Evolutionary conservation across 805 yeast genomes (phyloP).

Genomic region (Vanderwaltozyma tropicalis): DNA sequence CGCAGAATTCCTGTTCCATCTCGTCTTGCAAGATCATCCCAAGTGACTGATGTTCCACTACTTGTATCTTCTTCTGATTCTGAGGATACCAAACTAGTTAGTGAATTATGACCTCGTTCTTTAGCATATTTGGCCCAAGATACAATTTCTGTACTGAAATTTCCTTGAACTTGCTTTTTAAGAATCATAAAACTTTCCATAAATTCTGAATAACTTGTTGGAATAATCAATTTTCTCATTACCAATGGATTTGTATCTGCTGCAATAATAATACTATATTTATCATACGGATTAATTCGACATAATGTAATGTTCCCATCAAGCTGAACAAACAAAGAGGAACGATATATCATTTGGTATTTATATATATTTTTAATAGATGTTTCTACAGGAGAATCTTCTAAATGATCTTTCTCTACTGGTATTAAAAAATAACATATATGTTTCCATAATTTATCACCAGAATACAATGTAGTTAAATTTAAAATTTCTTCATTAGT

Average conservation of each 20-base stretch:
- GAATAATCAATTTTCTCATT: constrained; percentile 47
- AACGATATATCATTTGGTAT: constrained; percentile 6
- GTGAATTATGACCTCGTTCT: constrained; percentile 9
- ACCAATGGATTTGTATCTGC: constrained; percentile 41
- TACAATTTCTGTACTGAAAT: constrained; percentile 6
- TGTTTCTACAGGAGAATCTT: too few relatives aligned
- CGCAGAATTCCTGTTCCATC: constrained; percentile 12
- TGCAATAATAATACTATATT: constrained; percentile 47
- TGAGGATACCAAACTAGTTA: constrained; percentile 7
- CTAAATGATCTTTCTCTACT: too few relatives aligned
- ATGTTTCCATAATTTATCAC: background rate
- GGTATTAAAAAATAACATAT: constrained; percentile 2
- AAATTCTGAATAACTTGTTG: constrained; percentile 14
- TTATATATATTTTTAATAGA: too few relatives aligned
- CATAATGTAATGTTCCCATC: constrained; percentile 15
- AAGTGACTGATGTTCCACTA: constrained; percentile 5
- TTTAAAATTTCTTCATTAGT: constrained; percentile 9
- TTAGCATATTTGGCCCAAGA: constrained; percentile 14
- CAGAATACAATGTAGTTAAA: constrained; percentile 4
- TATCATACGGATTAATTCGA: constrained; percentile 22
- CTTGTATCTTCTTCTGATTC: constrained; percentile 8
- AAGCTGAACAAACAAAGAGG: constrained; percentile 13
- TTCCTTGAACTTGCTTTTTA: constrained; percentile 9
- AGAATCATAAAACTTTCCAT: constrained; percentile 10
- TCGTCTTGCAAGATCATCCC: constrained; percentile 11